These are phyloP conservation scores for Metschnikowia vanudenii DNA, from an alignment of 805 yeast species.

Conservation along the genomic window DNA sequence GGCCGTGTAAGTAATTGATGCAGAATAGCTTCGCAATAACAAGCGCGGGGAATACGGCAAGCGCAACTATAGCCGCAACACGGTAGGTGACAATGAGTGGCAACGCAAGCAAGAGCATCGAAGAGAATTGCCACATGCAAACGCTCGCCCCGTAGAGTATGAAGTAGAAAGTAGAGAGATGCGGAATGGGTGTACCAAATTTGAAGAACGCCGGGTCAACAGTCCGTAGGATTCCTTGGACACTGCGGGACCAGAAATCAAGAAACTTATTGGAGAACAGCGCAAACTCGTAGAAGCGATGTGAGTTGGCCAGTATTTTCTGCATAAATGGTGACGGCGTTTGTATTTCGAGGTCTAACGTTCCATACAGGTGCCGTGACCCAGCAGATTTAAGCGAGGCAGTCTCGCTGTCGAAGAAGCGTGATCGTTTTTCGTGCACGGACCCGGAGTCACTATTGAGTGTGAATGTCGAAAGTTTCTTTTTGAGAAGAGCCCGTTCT, in stretches of 20 bases:
- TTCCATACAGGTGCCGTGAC: constrained; percentile 13
- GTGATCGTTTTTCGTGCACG: constrained; percentile 9
- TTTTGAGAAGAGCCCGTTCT: constrained; percentile 15
- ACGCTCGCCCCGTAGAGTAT: constrained; percentile 7
- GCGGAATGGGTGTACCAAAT: constrained; percentile 15
- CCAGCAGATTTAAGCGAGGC: constrained; percentile 11
- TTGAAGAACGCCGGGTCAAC: constrained; percentile 18
- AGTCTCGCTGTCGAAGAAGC: constrained; percentile 11
- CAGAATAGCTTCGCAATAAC: constrained; percentile 13
- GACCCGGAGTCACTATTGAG: constrained; percentile 15
- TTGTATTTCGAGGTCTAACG: constrained; percentile 21
- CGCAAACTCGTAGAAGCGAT: constrained; percentile 25
- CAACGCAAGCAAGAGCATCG: constrained; percentile 11
- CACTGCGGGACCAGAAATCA: constrained; percentile 14
- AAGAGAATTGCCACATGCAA: constrained; percentile 15
- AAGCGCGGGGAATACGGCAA: not conserved
- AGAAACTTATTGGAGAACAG: constrained; percentile 19
- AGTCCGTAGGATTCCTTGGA: not conserved
- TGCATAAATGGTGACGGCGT: no score
- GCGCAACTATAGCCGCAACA: not conserved
- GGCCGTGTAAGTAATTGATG: constrained; percentile 16
- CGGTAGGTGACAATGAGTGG: constrained; percentile 9
- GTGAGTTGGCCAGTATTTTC: constrained; percentile 19
- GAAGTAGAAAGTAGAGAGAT: constrained; percentile 11
- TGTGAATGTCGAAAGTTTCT: constrained; percentile 22